A percentile compares a stretch with the other conserved stretches of the same genome.
Evolutionary conservation across 2,329 filamentous ascomycete species (phyloP).

Genomic region (Pseudogymnoascus sp.): DNA sequence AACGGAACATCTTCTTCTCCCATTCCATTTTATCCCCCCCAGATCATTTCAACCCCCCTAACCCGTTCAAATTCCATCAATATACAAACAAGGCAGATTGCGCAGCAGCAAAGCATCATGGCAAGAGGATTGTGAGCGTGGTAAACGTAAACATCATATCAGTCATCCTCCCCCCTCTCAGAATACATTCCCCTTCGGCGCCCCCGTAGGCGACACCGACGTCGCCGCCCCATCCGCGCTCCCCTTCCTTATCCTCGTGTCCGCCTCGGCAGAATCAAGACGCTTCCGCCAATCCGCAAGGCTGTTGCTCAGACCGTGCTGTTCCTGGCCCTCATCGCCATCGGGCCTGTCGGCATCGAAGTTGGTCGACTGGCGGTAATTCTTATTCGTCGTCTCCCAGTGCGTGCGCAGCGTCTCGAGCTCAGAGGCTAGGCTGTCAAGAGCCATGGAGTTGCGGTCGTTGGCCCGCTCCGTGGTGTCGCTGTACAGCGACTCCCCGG

Average conservation of each 20-base stretch:
- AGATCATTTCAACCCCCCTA: background rate
- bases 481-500: conserved; percentile 45
- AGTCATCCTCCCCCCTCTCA: background rate
- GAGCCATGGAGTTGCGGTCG: conserved; percentile 57
- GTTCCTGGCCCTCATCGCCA: conserved; percentile 35
- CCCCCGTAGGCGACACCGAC: background rate
- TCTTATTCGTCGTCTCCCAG: conserved; percentile 95
- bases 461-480: conserved; percentile 38
- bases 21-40: background rate
- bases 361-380: conserved; percentile 83
- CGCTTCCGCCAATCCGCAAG: conserved; percentile 73
- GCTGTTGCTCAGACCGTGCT: conserved; percentile 53
- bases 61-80: background rate
- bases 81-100: background rate
- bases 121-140: background rate
- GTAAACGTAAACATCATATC: conserved; percentile 5
- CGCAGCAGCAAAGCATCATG: background rate
- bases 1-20: background rate
- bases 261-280: conserved; percentile 46
- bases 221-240: conserved; percentile 7
- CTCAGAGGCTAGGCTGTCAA: conserved; percentile 87
- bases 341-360: conserved; percentile 52
- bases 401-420: conserved; percentile 82
- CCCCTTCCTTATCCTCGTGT: conserved; percentile 18
- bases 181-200: background rate